A percentile compares a stretch with the other conserved stretches of the same genome.
Evolutionary conservation across 768 basidiomycete genomes (phyloP).

Genomic region (Clitopilus hobsonii): DNA sequence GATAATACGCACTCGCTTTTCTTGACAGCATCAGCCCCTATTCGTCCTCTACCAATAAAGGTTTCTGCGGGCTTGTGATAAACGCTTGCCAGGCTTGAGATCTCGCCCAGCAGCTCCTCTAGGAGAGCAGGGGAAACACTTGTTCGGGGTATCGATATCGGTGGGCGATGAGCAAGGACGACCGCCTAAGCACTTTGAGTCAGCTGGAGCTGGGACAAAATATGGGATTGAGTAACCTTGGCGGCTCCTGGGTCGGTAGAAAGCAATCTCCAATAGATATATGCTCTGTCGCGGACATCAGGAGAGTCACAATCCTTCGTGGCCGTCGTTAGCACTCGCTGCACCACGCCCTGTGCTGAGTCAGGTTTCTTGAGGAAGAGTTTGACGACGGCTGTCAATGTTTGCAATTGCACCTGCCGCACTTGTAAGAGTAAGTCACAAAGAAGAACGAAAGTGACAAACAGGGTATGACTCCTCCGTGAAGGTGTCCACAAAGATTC

Average conservation of each 20-base stretch:
- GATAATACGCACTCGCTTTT: conserved; percentile 50
- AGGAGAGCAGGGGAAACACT: conserved; percentile 83
- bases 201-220: not conserved
- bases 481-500: conserved; percentile 88
- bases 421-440: conserved; percentile 2
- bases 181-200: conserved; percentile 44
- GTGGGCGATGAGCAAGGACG: conserved; percentile 87
- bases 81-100: conserved; percentile 86
- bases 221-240: conserved; percentile 52
- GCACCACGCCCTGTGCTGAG: conserved; percentile 86
- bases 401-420: conserved; percentile 65
- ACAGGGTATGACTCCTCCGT: conserved; percentile 92
- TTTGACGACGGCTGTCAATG: conserved; percentile 94
- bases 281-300: conserved; percentile 94
- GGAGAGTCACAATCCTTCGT: conserved; percentile 97
- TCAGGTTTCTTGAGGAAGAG: conserved; percentile 95
- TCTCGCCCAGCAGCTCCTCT: conserved; percentile 88
- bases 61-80: conserved; percentile 98
- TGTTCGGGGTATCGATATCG: conserved; percentile 89
- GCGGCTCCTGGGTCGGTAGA: conserved; percentile 95
- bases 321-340: conserved; percentile 86
- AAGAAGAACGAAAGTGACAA: conserved; percentile 17
- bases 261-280: conserved; percentile 95
- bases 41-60: conserved; percentile 87
- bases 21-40: conserved; percentile 76